phyloP scores from a whole-genome alignment of 495 filamentous ascomycete genomes.

The Talaromyces borbonicus region DNA sequence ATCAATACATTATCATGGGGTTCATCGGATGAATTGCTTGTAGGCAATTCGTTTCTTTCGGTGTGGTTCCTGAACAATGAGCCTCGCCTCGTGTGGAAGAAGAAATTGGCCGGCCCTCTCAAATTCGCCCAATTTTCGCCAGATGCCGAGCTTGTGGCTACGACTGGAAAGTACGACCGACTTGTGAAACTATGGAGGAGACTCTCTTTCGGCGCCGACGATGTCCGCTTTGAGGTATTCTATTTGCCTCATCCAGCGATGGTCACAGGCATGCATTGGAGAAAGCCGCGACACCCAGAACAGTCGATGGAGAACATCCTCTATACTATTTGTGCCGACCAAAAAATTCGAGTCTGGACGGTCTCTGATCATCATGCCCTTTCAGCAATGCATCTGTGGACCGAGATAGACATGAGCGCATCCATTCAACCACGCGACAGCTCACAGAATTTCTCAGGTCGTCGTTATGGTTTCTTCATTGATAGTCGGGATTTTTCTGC shows the following conservation, averaged over 20 bases:
- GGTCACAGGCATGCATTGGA: constrained; percentile 80
- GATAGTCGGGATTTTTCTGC: constrained; percentile 71
- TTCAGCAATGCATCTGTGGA: constrained; percentile 69
- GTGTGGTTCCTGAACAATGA: constrained; percentile 52
- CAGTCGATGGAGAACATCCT: constrained; percentile 80
- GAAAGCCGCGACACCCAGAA: constrained; percentile 60
- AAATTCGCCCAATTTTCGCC: constrained; percentile 76
- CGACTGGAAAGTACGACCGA: constrained; percentile 67
- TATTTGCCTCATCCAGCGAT: constrained; percentile 78
- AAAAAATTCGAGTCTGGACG: constrained; percentile 75
- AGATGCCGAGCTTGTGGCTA: constrained; percentile 76
- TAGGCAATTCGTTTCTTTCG: constrained; percentile 60
- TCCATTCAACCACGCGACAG: constrained; percentile 56
- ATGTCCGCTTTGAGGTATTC: constrained; percentile 79
- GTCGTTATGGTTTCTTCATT: constrained; percentile 72
- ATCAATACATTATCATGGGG: constrained; percentile 78
- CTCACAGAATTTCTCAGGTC: constrained; percentile 18
- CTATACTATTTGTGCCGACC: constrained; percentile 88
- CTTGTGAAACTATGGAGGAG: constrained; percentile 90
- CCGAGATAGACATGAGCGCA: constrained; percentile 64
- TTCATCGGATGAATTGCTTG: constrained; percentile 66
- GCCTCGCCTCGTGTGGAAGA: constrained; percentile 58
- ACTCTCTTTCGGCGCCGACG: constrained; percentile 71
- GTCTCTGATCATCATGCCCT: constrained; percentile 62
- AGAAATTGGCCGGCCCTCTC: constrained; percentile 57